A percentile compares a stretch with the other conserved stretches of the same genome.
Conservation (phyloP, 169 alveolate genomes). For the Eimeria sp. region DNA sequence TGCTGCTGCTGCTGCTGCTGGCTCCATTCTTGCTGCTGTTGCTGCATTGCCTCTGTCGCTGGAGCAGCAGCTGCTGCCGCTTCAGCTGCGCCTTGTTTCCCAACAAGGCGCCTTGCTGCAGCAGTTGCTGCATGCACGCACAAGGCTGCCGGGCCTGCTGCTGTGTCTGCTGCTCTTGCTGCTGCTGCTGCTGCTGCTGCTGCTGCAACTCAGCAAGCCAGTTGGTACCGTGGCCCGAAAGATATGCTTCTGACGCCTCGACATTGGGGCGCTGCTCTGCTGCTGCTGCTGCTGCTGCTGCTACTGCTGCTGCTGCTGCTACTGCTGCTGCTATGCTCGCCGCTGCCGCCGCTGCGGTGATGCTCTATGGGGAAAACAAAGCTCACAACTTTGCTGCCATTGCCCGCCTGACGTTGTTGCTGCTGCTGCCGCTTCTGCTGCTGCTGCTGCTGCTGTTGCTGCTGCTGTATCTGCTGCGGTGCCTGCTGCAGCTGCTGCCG, state of each 20-base stretch:
- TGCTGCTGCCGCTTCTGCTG: neutral
- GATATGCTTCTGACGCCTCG: constrained; percentile 41
- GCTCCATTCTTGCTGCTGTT: constrained; percentile 23
- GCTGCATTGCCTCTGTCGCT: constrained; percentile 60
- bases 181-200: neutral
- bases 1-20: constrained; percentile 62
- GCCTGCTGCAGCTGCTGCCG: neutral
- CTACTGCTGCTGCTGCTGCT: constrained; percentile 11
- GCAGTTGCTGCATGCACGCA: constrained; percentile 27
- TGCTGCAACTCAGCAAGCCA: constrained; percentile 39
- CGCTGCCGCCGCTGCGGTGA: constrained; percentile 22
- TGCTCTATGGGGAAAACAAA: neutral
- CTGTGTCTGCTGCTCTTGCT: constrained; percentile 13
- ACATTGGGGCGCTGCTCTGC: constrained; percentile 34
- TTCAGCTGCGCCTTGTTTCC: constrained; percentile 39
- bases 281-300: constrained; percentile 40
- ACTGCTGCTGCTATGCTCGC: constrained; percentile 19
- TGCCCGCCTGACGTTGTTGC: neutral
- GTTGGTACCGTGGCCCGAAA: constrained; percentile 24
- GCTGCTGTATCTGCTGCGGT: neutral
- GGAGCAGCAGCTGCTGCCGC: constrained; percentile 58
- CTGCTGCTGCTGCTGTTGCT: constrained; percentile 33
- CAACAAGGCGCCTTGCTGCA: constrained; percentile 7
- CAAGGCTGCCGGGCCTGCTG: neutral
- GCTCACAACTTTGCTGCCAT: neutral